Conservation (phyloP, 176 grass and related monocot genomes). For the Lolium multiflorum region DNA sequence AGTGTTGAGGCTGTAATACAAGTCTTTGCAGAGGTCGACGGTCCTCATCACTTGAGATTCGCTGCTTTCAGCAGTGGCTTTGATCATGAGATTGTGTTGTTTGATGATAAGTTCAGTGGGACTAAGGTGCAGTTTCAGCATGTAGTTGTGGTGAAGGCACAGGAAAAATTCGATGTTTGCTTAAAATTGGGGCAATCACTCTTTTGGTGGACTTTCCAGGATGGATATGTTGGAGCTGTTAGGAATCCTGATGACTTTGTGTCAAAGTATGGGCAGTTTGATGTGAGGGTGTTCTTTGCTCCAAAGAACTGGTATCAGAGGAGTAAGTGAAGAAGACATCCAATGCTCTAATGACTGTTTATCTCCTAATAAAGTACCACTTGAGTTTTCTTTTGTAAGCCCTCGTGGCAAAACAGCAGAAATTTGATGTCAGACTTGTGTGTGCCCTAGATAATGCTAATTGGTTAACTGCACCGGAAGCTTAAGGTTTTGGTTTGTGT, state of each 20-base stretch:
- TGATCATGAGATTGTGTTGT: constrained; percentile 21
- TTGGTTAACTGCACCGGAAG: too few relatives aligned
- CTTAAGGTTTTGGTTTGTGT: too few relatives aligned
- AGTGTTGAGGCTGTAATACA: background rate
- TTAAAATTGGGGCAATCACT: background rate
- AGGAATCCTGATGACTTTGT: background rate
- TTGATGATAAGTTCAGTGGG: background rate
- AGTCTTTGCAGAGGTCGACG: background rate
- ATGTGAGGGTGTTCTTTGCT: constrained; percentile 27
- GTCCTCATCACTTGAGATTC: constrained; percentile 7
- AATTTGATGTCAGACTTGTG: too few relatives aligned
- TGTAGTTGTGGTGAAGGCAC: background rate
- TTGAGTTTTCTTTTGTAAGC: too few relatives aligned
- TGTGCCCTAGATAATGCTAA: too few relatives aligned
- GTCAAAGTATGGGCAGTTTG: constrained; percentile 2
- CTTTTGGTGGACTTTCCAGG: background rate
- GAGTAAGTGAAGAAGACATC: background rate
- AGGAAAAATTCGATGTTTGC: background rate
- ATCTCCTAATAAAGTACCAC: too few relatives aligned
- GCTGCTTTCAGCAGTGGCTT: constrained; percentile 15
- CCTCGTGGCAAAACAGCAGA: too few relatives aligned
- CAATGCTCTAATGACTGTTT: background rate
- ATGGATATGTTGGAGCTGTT: background rate
- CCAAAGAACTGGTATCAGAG: background rate
- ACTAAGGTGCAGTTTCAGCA: background rate